Evolutionary conservation across 2,329 filamentous ascomycete genomes (phyloP).

Genomic region (Ascosphaera acerosa): DNA sequence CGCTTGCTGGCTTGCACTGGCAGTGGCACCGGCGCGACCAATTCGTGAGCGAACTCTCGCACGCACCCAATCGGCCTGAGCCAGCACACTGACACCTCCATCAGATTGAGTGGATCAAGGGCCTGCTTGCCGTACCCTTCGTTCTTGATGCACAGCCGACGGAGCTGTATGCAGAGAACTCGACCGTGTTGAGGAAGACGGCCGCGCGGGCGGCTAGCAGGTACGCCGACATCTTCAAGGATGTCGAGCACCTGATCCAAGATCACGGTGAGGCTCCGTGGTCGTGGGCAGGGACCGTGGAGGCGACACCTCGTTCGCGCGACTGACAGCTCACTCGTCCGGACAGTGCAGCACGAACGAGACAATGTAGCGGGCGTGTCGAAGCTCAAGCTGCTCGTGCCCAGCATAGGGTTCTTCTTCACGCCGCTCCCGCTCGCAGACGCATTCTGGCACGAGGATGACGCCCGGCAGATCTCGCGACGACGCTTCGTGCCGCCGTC

Average conservation of each 20-base stretch:
- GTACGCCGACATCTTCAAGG: constrained; percentile 85
- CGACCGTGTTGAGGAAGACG: constrained; percentile 39
- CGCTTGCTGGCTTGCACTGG: constrained; percentile 12
- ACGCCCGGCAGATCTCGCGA: constrained; percentile 62
- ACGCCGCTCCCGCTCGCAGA: constrained; percentile 66
- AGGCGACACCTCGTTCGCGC: too few relatives aligned
- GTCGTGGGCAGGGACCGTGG: too few relatives aligned
- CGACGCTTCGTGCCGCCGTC: constrained; percentile 83
- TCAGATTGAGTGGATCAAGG: constrained; percentile 82
- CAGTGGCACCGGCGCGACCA: constrained; percentile 82
- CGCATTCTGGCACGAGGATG: constrained; percentile 78
- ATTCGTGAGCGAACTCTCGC: constrained; percentile 39
- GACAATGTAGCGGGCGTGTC: constrained; percentile 43
- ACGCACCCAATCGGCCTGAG: too few relatives aligned
- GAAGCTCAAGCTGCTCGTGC: constrained; percentile 78
- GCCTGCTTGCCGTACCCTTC: constrained; percentile 78
- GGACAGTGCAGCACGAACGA: constrained; percentile 49
- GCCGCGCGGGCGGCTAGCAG: constrained; percentile 58
- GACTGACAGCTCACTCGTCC: too few relatives aligned
- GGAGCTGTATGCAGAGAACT: constrained; percentile 49
- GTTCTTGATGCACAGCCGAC: constrained; percentile 90
- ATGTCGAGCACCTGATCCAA: constrained; percentile 75
- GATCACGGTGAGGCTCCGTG: constrained; percentile 65
- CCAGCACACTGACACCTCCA: constrained; percentile 2
- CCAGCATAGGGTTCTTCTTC: constrained; percentile 80